Conservation (phyloP, 2,329 filamentous ascomycete genomes). For the Epichloe typhina region DNA sequence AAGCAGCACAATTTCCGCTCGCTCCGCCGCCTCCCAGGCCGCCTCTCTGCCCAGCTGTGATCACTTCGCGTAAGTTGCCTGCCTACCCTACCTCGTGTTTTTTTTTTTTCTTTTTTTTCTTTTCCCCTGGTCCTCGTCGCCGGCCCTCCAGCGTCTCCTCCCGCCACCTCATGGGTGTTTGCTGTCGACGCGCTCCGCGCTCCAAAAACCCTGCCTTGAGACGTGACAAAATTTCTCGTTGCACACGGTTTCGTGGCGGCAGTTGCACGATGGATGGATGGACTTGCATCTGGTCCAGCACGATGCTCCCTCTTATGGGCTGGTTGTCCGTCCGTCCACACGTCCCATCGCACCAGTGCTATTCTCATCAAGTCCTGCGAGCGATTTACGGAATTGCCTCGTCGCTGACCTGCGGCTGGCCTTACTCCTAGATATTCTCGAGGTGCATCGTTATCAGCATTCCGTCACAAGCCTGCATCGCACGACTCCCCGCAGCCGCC, state of each 20-base stretch:
- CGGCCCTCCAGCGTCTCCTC: neutral
- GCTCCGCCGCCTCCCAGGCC: slow-evolving; percentile 9
- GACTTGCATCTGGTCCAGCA: neutral
- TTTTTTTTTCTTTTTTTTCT: neutral
- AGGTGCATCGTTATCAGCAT: slow-evolving; percentile 19
- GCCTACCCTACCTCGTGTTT: slow-evolving; percentile 5
- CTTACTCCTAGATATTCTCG: slow-evolving; percentile 12
- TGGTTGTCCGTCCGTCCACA: neutral
- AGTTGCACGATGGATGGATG: neutral
- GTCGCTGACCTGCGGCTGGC: slow-evolving; percentile 1
- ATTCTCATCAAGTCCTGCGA: neutral
- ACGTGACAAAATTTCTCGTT: neutral
- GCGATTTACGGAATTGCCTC: neutral
- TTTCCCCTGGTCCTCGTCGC: neutral
- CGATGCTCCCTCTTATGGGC: neutral
- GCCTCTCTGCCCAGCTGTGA: slow-evolving; percentile 18
- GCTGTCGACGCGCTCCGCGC: neutral
- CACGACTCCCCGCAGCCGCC: slow-evolving; percentile 16
- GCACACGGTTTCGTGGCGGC: neutral
- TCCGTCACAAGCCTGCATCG: slow-evolving; percentile 11
- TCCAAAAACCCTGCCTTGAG: too few species aligned
- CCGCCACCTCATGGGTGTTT: neutral
- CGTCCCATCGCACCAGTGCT: neutral
- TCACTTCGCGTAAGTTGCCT: slow-evolving; percentile 18
- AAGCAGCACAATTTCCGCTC: slow-evolving; percentile 6